Base-by-base conservation (phyloP, 2,329 filamentous ascomycete genomes). In the Podosphaera aphanis region DNA sequence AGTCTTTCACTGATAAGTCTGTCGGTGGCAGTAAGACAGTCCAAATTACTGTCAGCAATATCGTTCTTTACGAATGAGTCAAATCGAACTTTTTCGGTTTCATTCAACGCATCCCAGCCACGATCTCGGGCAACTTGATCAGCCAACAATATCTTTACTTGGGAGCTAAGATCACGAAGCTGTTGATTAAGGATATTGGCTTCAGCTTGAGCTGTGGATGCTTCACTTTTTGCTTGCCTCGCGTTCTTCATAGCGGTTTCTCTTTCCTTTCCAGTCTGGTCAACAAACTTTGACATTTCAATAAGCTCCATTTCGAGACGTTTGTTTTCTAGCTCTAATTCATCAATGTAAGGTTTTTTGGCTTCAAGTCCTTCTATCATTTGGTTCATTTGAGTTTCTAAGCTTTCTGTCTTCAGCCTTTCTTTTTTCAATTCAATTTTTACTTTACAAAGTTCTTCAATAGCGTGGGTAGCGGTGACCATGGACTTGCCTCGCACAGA, bases 101-200 rank as follows among this genome's bases (percentile, higher is more conserved):
- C 67, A 5, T 70, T 75, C 41, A 92, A 68, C 46, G 77, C 69
- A 35, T 79, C 77, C 41, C 80, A 63, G 20, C 86, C 88, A 60
- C 83, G 80, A 55, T 93, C 82, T 46, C 77, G 74, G 18, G 83
- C 76, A 56, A 92, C 79, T 47, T 85, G 71, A 60, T 93, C 88
- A 61, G 92, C 82, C 3, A 94, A 70, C 5, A 98, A 71, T 57
- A 93, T 78, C 60, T 93, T 92, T 51, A 94, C 74, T 61, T 98
- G 86, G 1, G 81, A 78, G 55, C 85, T 85, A 18, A 93, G 70
- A 60, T 95, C 90, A 29, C 88, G 80, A 7, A 95, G 68, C 59
- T 94, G 85, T 52, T 85, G 82, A 44, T 80, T 79, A 20, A 93
- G 66, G 35, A 94, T 83, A 49, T 81, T 77, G 27, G 73, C 70